Evolutionary conservation across 2,329 filamentous ascomycete species (phyloP), one percentile per base, ranked within the genome.

Genomic region (Paraconiothyrium brasiliense): DNA sequence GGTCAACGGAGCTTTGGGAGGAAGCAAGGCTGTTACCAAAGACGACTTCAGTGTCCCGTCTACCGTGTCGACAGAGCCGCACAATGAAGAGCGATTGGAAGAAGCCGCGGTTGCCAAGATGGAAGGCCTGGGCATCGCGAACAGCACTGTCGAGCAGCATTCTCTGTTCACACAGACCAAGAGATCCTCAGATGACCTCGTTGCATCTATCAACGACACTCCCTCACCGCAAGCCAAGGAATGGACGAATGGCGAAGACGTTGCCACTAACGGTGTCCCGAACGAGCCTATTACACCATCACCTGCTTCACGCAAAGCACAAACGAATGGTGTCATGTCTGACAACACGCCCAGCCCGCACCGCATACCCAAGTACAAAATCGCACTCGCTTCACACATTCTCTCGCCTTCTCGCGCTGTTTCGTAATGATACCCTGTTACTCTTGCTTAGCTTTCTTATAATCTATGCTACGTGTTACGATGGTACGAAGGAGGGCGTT

Each of bases 41-140:
- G 75, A 77, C 57, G 74, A 75, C 55, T 77, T 74, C 54, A 72
- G 68, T 48, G 58, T 77, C 7, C 71, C 74, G 4, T 75, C 74
- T 0, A 59, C 71, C 0, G 75, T 68, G 3, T 54, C 65, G 1
- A 75, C 70, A 2, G 64, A 70, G 30, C 64, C 69, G 3, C 59
- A 69, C 14, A 64, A 72, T 16, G 27, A 56, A 11, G 63, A 60
- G 13, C 52, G 49, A 13, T 43, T 64, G 37, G 37, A 67, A 11
- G 60, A 65, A 34, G 59, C 55, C 8, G 62, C 64, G 5, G 65
- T 61, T 8, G 70, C 70, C 9, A 72, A 70, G 22, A 57, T 71
- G 1, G 68, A 76, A 51, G 69, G 71, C 3, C 60, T 72, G 11
- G 73, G 73, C 8, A 66, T 75, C 27, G 52, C 66, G 1, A 65